Evolutionary conservation across 805 yeast species (phyloP).

Genomic region (Kregervanrija fluxuum): DNA sequence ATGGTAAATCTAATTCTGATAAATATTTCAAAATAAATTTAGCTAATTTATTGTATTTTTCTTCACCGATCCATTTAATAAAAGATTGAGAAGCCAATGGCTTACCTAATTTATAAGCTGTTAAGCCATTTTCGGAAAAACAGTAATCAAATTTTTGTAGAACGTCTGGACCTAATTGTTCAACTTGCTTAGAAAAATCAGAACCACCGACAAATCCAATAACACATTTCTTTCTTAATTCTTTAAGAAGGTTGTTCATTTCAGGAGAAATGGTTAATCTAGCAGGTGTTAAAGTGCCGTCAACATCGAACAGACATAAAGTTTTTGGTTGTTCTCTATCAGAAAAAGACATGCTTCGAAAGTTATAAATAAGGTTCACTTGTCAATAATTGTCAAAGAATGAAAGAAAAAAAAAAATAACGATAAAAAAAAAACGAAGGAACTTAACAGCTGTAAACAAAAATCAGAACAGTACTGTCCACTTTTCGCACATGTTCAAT

Average conservation of each 20-base stretch:
- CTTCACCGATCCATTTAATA: slow-evolving; percentile 93
- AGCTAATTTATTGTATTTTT: slow-evolving; percentile 82
- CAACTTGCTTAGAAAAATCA: slow-evolving; percentile 88
- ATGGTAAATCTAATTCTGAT: slow-evolving; percentile 81
- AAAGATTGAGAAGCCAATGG: slow-evolving; percentile 89
- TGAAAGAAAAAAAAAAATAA: no score
- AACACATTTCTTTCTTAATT: slow-evolving; percentile 84
- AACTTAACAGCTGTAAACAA: no score
- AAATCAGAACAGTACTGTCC: no score
- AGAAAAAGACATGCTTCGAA: slow-evolving; percentile 38
- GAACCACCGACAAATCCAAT: slow-evolving; percentile 98
- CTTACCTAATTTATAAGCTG: slow-evolving; percentile 90
- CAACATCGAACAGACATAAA: slow-evolving; percentile 92
- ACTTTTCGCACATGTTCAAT: no score
- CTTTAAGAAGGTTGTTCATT: slow-evolving; percentile 61
- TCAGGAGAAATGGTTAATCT: slow-evolving; percentile 67
- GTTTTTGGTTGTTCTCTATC: slow-evolving; percentile 78
- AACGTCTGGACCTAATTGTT: slow-evolving; percentile 83
- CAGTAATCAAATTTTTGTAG: slow-evolving; percentile 86
- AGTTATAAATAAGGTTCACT: no score
- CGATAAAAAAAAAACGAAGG: no score
- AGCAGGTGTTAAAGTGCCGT: slow-evolving; percentile 97
- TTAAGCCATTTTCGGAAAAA: slow-evolving; percentile 95
- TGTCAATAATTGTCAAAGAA: no score
- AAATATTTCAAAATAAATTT: slow-evolving; percentile 82